These are phyloP conservation scores for Penicillium brasilianum DNA, from an alignment of 2,329 filamentous ascomycete genomes.

Conservation along the genomic window DNA sequence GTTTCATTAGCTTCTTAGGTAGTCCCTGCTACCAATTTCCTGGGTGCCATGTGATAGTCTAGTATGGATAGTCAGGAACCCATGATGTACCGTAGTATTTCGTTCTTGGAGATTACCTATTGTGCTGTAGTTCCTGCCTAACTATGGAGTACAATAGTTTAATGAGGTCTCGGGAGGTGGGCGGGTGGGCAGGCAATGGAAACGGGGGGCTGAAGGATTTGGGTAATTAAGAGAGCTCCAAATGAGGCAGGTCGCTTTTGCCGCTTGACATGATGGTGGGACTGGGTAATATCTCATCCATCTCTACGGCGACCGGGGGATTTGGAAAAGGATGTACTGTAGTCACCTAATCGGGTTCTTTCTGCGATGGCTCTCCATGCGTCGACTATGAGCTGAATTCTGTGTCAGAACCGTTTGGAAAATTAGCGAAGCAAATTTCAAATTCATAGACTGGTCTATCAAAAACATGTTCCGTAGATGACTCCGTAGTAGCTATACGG, in stretches of 20 bases:
- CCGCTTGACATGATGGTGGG: not conserved
- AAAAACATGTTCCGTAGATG: not conserved
- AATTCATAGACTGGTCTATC: not conserved
- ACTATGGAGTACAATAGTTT: not conserved
- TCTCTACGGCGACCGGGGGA: not conserved
- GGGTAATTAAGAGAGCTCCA: not conserved
- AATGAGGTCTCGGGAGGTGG: not conserved
- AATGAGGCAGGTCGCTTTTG: not conserved
- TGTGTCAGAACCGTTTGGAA: too few species aligned
- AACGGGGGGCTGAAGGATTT: slow-evolving; percentile 1
- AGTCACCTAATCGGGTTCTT: not conserved
- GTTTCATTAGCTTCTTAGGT: slow-evolving; percentile 11
- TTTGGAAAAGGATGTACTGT: not conserved
- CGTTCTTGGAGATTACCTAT: not conserved
- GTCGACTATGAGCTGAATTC: too few species aligned
- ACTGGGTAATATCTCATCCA: not conserved
- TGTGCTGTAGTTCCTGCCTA: not conserved
- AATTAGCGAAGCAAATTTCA: too few species aligned
- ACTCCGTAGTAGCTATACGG: not conserved
- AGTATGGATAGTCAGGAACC: slow-evolving; percentile 1
- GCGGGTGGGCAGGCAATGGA: not conserved
- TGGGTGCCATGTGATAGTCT: slow-evolving; percentile 9
- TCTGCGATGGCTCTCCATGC: not conserved
- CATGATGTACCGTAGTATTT: not conserved
- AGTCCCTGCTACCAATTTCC: slow-evolving; percentile 17